Base-by-base conservation (phyloP, 2,329 filamentous ascomycete genomes). In the Neonectria coccinea region DNA sequence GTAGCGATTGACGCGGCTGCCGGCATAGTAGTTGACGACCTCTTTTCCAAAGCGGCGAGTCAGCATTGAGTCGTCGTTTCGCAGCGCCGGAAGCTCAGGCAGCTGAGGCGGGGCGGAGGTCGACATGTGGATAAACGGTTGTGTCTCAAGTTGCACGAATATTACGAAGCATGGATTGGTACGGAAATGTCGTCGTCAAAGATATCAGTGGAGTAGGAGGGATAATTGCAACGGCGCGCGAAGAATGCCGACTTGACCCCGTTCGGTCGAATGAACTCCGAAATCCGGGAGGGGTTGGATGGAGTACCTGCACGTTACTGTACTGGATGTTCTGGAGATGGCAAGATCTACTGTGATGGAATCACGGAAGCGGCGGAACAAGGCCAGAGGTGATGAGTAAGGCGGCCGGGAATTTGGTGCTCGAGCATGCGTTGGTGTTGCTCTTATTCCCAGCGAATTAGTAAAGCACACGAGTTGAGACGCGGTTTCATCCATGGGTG, bases 21-120 rank as follows among this genome's bases (percentile, higher is more conserved):
- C 91, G 54, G 91, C 89, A 80, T 94, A 96, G 86, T 96, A 96
- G 80, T 95, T 96, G 76, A 90, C 86, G 66, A 92, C 84, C 79
- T 95, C 92, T 70, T 87, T 89, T 78, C 92, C 92, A 79, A 94
- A 95, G 76, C 90, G 92, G 64, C 88, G 84, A 71, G 89, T 88
- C 73, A 96, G 83, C 89, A 93, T 93, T 12, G 86, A 88, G 78
- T 85, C 81, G 79, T 86, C 79, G 78, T 79, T 78, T 65, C 76
- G 75, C 67, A 85, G 78, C 66, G 74, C 79, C 59, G 82, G 78
- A 60, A 84, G 78, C 70, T 82, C 79, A 61, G 85, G 85, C 69
- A 78, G 72, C 67, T 83, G 59, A 56, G 73, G 67, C 50, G 74
- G 64, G 47, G 68, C 58, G 62, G 74, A 71, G 77, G 80, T 79